Evolutionary conservation across 1,139 yeast genomes (phyloP).

Genomic region (Yamadazyma mexicana): DNA sequence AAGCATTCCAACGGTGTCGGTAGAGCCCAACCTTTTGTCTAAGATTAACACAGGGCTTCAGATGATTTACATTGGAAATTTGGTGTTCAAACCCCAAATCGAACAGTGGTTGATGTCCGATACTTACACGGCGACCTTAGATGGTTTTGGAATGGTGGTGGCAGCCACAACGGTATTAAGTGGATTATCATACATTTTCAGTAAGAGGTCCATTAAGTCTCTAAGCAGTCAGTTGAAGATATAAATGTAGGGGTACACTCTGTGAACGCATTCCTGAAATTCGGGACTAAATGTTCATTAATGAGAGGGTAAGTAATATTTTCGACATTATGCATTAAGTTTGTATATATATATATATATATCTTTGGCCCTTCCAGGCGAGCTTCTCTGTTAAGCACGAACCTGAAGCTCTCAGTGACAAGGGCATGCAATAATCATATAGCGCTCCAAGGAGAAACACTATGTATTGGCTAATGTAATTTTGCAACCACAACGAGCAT

Average conservation of each 20-base stretch:
- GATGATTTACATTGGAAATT: slow-evolving; percentile 82
- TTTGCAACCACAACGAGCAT: not conserved
- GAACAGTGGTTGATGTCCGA: slow-evolving; percentile 24
- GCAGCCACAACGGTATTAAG: slow-evolving; percentile 77
- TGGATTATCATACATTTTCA: slow-evolving; percentile 73
- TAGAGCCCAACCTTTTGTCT: slow-evolving; percentile 84
- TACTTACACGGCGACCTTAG: slow-evolving; percentile 15
- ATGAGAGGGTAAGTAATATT: too few relatives aligned
- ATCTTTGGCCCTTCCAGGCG: too few relatives aligned
- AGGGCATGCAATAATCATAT: too few relatives aligned
- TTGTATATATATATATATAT: too few relatives aligned
- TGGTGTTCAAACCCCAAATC: slow-evolving; percentile 67
- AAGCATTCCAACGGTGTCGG: slow-evolving; percentile 80
- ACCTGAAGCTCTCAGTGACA: too few relatives aligned
- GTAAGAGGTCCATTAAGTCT: slow-evolving; percentile 51
- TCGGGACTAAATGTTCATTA: too few relatives aligned
- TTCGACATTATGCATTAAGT: too few relatives aligned
- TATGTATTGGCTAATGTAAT: too few relatives aligned
- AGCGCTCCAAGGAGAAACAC: too few relatives aligned
- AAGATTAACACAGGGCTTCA: slow-evolving; percentile 89
- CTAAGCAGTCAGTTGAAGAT: slow-evolving; percentile 5
- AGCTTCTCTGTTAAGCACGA: too few relatives aligned
- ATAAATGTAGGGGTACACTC: not conserved
- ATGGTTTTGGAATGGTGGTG: slow-evolving; percentile 38
- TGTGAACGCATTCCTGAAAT: not conserved